Conservation (phyloP, 2,329 filamentous ascomycete genomes). For the Periconia sp. region DNA sequence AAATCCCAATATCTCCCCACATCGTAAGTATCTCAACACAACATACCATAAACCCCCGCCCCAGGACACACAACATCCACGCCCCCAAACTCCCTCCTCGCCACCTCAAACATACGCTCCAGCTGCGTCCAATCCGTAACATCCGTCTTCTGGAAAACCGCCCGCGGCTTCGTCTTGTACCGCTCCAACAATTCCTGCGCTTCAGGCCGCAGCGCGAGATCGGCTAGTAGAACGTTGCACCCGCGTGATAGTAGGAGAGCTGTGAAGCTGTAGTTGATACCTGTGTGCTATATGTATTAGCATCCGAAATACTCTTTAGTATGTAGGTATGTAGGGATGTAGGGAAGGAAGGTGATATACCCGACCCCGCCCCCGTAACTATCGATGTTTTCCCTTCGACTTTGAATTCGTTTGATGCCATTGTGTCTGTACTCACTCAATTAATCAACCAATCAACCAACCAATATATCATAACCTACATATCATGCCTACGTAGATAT, state of each 20-base stretch:
- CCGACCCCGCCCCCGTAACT: constrained; percentile 50
- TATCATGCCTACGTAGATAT: no score
- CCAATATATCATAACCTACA: no score
- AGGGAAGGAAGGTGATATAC: constrained; percentile 12
- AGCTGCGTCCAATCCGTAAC: constrained; percentile 42
- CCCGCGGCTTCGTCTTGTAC: constrained; percentile 38
- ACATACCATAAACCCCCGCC: constrained; percentile 48
- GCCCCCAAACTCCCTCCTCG: constrained; percentile 24
- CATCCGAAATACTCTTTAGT: not conserved
- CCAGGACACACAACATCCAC: constrained; percentile 53
- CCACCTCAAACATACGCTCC: constrained; percentile 31
- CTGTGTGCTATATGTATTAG: constrained; percentile 25
- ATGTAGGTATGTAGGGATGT: no score
- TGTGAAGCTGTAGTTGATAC: constrained; percentile 52
- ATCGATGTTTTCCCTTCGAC: constrained; percentile 51
- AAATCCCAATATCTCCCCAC: no score
- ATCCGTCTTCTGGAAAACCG: constrained; percentile 50
- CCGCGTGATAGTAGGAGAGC: constrained; percentile 46
- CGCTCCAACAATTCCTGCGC: constrained; percentile 46
- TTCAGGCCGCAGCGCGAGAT: constrained; percentile 51
- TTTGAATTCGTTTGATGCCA: not conserved
- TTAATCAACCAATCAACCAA: no score
- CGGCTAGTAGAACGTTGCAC: constrained; percentile 54
- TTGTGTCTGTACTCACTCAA: no score
- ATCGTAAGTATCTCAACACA: no score